Percentiles rank a stretch among this genome's conserved stretches.
These are phyloP conservation scores for Cardamine chenopodiifolia DNA, from an alignment of 345 rosid species.

Conservation along the genomic window DNA sequence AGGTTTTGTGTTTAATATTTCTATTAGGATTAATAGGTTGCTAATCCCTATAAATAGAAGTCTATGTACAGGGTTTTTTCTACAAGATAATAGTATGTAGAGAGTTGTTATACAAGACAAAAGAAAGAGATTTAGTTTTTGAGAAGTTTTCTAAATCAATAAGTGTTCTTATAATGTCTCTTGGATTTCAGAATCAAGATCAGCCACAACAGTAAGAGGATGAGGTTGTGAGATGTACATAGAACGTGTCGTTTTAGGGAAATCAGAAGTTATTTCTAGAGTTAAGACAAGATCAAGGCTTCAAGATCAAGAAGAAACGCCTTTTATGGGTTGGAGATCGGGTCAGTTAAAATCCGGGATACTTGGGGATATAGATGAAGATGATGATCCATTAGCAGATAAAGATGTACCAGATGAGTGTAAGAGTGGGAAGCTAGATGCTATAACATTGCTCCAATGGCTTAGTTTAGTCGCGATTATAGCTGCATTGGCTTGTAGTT, in stretches of 20 bases:
- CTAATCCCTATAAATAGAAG: too few species aligned
- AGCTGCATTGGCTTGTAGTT: slow-evolving; percentile 56
- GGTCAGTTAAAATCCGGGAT: slow-evolving; percentile 60
- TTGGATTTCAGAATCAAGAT: slow-evolving; percentile 32
- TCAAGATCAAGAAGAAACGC: slow-evolving; percentile 62
- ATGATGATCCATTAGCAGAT: slow-evolving; percentile 65
- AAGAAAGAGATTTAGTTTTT: too few species aligned
- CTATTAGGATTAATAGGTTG: too few species aligned
- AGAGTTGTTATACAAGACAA: too few species aligned
- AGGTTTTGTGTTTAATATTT: too few species aligned
- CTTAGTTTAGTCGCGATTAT: slow-evolving; percentile 58
- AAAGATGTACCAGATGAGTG: slow-evolving; percentile 81
- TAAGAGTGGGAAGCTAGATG: slow-evolving; percentile 45
- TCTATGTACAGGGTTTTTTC: too few species aligned
- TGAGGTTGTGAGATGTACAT: slow-evolving; percentile 53
- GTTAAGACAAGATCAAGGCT: slow-evolving; percentile 76
- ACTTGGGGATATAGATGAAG: slow-evolving; percentile 52
- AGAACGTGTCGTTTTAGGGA: slow-evolving; percentile 56
- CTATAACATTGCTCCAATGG: slow-evolving; percentile 67
- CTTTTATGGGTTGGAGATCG: slow-evolving; percentile 53
- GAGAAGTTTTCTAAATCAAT: too few species aligned
- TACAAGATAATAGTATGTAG: too few species aligned
- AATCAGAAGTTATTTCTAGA: slow-evolving; percentile 47
- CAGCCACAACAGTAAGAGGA: slow-evolving; percentile 28
- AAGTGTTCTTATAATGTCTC: too few species aligned